Conservation (phyloP, 2,329 filamentous ascomycete species). For the Fusarium tricinctum region DNA sequence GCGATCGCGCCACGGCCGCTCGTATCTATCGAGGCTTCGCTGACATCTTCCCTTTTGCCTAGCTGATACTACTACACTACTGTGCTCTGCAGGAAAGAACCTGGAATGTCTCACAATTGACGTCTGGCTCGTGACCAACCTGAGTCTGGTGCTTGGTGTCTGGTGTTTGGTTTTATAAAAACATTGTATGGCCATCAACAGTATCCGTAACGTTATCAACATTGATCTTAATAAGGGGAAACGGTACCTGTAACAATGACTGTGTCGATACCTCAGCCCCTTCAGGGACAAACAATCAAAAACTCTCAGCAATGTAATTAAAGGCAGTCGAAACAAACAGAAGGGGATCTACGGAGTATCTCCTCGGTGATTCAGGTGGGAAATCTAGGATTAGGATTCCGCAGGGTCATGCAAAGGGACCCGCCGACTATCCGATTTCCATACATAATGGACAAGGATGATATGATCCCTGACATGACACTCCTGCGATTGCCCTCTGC, state of each 20-base stretch:
- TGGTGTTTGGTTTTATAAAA: constrained; percentile 24
- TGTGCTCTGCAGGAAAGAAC: constrained; percentile 1
- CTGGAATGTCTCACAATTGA: constrained; percentile 29
- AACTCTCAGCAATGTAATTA: constrained; percentile 22
- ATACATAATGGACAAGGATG: constrained; percentile 32
- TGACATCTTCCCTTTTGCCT: constrained; percentile 26
- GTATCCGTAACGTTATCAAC: background rate
- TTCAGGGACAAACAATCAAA: constrained; percentile 11
- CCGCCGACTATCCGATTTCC: constrained; percentile 33
- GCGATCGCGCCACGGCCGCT: constrained; percentile 34
- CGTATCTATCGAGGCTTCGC: constrained; percentile 30
- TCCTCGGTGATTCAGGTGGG: constrained; percentile 40
- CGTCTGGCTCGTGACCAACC: constrained; percentile 27
- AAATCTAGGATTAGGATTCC: constrained; percentile 30
- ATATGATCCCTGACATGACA: constrained; percentile 17
- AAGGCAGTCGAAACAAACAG: constrained; percentile 15
- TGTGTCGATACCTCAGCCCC: constrained; percentile 14
- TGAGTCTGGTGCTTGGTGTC: constrained; percentile 28
- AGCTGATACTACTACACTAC: background rate
- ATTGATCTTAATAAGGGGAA: constrained; percentile 3
- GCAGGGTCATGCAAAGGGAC: constrained; percentile 21
- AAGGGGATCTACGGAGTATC: constrained; percentile 5
- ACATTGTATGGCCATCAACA: constrained; percentile 10
- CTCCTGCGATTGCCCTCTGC: background rate
- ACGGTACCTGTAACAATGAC: constrained; percentile 26